Evolutionary conservation across 192 early-diverging fungal genomes (phyloP).

Genomic region (Gaertneriomyces semiglobifer): DNA sequence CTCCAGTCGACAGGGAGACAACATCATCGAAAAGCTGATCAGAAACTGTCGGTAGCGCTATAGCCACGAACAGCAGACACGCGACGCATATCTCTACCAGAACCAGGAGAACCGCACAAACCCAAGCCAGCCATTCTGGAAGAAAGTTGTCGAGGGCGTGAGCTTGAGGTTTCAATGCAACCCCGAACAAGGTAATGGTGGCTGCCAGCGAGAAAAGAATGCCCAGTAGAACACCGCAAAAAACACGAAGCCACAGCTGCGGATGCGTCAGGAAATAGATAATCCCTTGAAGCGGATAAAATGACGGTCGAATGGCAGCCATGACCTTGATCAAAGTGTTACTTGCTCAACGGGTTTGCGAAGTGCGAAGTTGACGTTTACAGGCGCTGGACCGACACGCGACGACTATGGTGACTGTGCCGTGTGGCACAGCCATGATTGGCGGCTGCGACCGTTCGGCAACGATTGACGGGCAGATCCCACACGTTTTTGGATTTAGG

Average conservation of each 20-base stretch:
- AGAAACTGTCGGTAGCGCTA: slow-evolving; percentile 55
- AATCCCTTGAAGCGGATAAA: slow-evolving; percentile 34
- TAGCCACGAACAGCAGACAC: slow-evolving; percentile 54
- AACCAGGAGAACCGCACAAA: slow-evolving; percentile 56
- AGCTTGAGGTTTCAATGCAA: slow-evolving; percentile 56
- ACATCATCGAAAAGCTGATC: slow-evolving; percentile 57
- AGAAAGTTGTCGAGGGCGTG: slow-evolving; percentile 51
- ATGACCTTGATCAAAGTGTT: too few relatives aligned
- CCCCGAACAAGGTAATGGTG: slow-evolving; percentile 53
- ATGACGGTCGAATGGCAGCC: neutral
- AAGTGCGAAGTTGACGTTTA: too few relatives aligned
- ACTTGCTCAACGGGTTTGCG: too few relatives aligned
- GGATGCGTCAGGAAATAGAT: slow-evolving; percentile 34
- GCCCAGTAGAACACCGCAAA: slow-evolving; percentile 54
- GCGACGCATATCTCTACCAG: slow-evolving; percentile 53
- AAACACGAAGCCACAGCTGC: slow-evolving; percentile 38
- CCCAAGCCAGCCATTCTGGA: slow-evolving; percentile 62
- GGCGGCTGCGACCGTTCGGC: too few relatives aligned
- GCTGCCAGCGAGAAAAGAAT: slow-evolving; percentile 44
- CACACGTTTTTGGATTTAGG: too few relatives aligned
- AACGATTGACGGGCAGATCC: too few relatives aligned
- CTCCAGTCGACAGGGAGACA: slow-evolving; percentile 9
- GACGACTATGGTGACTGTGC: too few relatives aligned
- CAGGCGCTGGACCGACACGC: too few relatives aligned
- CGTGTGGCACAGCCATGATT: too few relatives aligned